Base-by-base conservation (phyloP, 352 stramenopile genomes). In the Stramenopiles sp. region DNA sequence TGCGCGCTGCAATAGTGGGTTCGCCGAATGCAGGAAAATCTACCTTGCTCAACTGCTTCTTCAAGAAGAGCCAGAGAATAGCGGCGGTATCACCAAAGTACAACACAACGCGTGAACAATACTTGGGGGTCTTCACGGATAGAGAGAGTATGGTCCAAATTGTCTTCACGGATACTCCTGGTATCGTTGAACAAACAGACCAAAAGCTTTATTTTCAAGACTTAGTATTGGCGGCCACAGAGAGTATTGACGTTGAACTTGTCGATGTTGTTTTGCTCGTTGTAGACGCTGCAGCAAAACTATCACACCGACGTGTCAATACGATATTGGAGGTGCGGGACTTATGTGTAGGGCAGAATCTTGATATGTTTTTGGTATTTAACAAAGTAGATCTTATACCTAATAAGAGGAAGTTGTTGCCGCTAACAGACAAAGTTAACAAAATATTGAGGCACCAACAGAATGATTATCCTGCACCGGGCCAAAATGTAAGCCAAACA, bases 71-170 rank as follows among this genome's bases (percentile, higher is more conserved):
- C 4, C 71, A 78, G 22, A 4, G 22, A 78, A 78, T 78, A 14
- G 71, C 71, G 4, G 71, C 71, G 1, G 71, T 78, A 14, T 78
- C 71, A 33, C 71, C 71, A 78, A 78, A 78, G 22, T 78, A 78
- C 22, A 78, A 78, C 31, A 78, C 71, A 14, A 78, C 71, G 4
- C 30, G 71, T 33, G 71, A 78, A 33, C 71, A 33, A 8, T 33
- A 78, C 22, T 14, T 4, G 4, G 71, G 30, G 4, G 71, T 78
- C 1, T 78, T 78, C 22, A 78, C 71, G 14, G 39, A 55, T 14
- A 55, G 4, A 14, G 71, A 78, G 22, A 4, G 71, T 14, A 4
- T 14, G 30, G 14, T 14, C 4, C 71, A 78, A 33, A 33, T 78
- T 14, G 14, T 78, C 4, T 78, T 78, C 14, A 33, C 31, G 22